Conservation (phyloP, 805 yeast species). For the Debaryomyces maramus region DNA sequence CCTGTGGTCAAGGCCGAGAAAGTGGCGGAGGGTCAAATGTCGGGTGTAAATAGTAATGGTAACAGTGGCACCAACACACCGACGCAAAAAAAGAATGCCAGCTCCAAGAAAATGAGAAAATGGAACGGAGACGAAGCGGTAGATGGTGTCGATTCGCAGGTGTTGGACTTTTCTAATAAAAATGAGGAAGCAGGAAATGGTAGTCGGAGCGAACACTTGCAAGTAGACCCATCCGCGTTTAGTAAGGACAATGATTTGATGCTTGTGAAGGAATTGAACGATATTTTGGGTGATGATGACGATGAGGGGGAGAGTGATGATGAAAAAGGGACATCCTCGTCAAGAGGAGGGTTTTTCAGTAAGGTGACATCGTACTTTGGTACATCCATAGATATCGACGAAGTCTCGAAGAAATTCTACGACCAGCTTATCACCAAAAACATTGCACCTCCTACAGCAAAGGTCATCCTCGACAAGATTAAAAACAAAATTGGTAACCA, state of each 20-base stretch:
- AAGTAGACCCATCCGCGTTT: slow-evolving; percentile 34
- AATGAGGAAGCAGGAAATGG: slow-evolving; percentile 3
- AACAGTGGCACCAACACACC: slow-evolving; percentile 1
- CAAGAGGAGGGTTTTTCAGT: slow-evolving; percentile 33
- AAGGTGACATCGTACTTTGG: slow-evolving; percentile 41
- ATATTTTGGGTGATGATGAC: slow-evolving; percentile 34
- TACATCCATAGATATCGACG: slow-evolving; percentile 49
- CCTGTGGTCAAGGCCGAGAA: not conserved
- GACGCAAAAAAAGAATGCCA: slow-evolving; percentile 5
- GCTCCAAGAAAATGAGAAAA: slow-evolving; percentile 40
- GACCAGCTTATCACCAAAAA: slow-evolving; percentile 82
- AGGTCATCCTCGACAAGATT: slow-evolving; percentile 66
- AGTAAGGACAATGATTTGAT: slow-evolving; percentile 39
- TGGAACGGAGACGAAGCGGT: slow-evolving; percentile 43
- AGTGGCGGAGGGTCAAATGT: not conserved
- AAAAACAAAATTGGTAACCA: slow-evolving; percentile 71
- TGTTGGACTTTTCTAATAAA: slow-evolving; percentile 34
- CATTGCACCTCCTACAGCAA: slow-evolving; percentile 89
- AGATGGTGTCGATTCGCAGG: slow-evolving; percentile 21
- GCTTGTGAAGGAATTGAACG: slow-evolving; percentile 41
- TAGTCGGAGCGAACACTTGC: slow-evolving; percentile 7
- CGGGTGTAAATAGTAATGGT: not conserved
- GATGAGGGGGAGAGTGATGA: slow-evolving; percentile 27
- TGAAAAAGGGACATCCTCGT: slow-evolving; percentile 2
- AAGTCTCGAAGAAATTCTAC: slow-evolving; percentile 62